Percentiles rank a stretch among this genome's conserved stretches.
Evolutionary conservation across 352 stramenopile genomes (phyloP).

Genomic region (Phytopythium montanum): DNA sequence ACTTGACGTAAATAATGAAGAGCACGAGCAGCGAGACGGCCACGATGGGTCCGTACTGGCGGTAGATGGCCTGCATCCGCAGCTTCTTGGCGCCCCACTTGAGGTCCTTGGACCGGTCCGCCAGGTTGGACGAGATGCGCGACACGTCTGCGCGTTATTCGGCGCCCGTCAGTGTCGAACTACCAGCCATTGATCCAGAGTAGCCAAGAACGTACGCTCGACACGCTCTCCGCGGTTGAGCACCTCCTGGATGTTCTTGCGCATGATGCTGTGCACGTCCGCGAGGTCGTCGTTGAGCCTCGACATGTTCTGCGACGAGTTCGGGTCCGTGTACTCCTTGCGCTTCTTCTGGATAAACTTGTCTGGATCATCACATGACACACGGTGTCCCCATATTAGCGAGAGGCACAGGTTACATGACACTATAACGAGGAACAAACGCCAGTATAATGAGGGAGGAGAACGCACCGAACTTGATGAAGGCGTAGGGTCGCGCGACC

Average conservation of each 20-base stretch:
- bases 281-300: conserved; percentile 97
- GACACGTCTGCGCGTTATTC: conserved; percentile 63
- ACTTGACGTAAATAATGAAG: conserved; percentile 90
- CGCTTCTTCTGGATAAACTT: conserved; percentile 97
- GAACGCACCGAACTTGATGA: conserved; percentile 96
- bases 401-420: no score
- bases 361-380: no score
- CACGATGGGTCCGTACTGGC: conserved; percentile 82
- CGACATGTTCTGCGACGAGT: conserved; percentile 93
- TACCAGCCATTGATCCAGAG: conserved; percentile 7
- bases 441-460: no score
- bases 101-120: conserved; percentile 94
- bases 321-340: conserved; percentile 97
- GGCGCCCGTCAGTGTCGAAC: conserved; percentile 8
- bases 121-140: conserved; percentile 88
- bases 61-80: conserved; percentile 86
- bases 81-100: conserved; percentile 97
- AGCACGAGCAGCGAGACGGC: conserved; percentile 80
- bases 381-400: no score
- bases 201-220: conserved; percentile 49
- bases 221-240: conserved; percentile 89
- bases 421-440: no score
- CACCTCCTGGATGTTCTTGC: conserved; percentile 97
- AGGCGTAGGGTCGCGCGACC: conserved; percentile 96
- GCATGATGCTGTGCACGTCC: conserved; percentile 99